Base-by-base conservation (phyloP, 139 green algal species). In the Parachlorella kessleri region DNA sequence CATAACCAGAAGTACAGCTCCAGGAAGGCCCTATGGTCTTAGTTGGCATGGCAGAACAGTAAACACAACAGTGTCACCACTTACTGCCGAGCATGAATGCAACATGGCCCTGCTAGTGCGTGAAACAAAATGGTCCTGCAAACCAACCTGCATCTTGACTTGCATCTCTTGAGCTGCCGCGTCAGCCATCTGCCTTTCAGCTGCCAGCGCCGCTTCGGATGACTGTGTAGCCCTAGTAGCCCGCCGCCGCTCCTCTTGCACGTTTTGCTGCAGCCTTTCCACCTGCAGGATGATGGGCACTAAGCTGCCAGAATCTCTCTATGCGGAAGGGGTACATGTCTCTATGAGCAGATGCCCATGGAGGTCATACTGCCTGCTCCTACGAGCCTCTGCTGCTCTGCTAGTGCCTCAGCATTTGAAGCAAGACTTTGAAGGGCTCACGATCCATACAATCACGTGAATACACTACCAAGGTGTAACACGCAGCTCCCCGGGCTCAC, bases 181-280 rank as follows among this genome's bases (percentile, higher is more conserved):
- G 10, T 81, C 66, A 2, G 42, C 75, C 42, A 63, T 41, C 26
- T 55, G 66, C 48, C 66, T 42, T 66, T 81, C 75, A 33, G 70
- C 55, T 30, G 64, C 37, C 48, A 75, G 5, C 2, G 75, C 75
- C 10, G 75, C 48, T 28, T 81, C 75, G 10, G 35, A 35, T 2
- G 75, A 35, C 28, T 66, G 41, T 26, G 75, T 26, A 4, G 35
- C 66, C 35, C 66, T 73, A 7, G 1, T n/a, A 10, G 48, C 66
- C 1, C 75, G 75, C 18, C 75, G 66, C 35, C 54, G 54, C 65
- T 81, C 75, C 48, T 81, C 75, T 9, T 30, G 8, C 0, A 53
- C 66, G 6, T 65, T 66, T 28, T 66, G 39, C 48, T 81, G 66
- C 35, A 81, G 48, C 2, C 66, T 66, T 3, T 81, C 75, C 48